phyloP scores from a whole-genome alignment of 1,284 basidiomycete species.

The Lentinus polychrous region DNA sequence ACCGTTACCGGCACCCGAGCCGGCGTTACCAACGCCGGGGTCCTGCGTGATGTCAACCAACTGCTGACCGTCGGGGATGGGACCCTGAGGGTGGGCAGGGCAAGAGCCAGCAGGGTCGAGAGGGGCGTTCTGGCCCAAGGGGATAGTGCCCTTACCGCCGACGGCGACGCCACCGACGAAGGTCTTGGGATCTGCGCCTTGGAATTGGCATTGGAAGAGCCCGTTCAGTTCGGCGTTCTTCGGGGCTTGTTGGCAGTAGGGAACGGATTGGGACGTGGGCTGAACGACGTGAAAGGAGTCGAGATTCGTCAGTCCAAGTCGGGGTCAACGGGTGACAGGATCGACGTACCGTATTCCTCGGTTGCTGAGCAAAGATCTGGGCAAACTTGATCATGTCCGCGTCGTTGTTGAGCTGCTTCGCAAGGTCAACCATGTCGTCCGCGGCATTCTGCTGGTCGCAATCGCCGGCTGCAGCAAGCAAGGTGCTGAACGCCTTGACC shows the following conservation, averaged over 20 bases:
- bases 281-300: constrained; percentile 10
- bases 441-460: constrained; percentile 61
- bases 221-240: constrained; percentile 34
- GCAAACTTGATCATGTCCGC: constrained; percentile 50
- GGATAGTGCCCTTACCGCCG: constrained; percentile 30
- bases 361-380: constrained; percentile 57
- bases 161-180: constrained; percentile 26
- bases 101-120: constrained; percentile 34
- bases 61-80: constrained; percentile 44
- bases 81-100: constrained; percentile 31
- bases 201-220: constrained; percentile 38
- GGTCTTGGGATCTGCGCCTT: constrained; percentile 25
- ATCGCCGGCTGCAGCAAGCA: constrained; percentile 44
- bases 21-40: constrained; percentile 28
- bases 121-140: constrained; percentile 26
- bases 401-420: constrained; percentile 48
- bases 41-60: constrained; percentile 36
- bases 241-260: constrained; percentile 34
- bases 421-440: constrained; percentile 54
- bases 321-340: too few relatives aligned
- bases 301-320: too few relatives aligned
- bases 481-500: constrained; percentile 43
- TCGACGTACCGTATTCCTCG: constrained; percentile 35
- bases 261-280: constrained; percentile 30
- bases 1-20: constrained; percentile 6